Evolutionary conservation across 345 rosid genomes (phyloP).

Genomic region (Clarkia xantiana): DNA sequence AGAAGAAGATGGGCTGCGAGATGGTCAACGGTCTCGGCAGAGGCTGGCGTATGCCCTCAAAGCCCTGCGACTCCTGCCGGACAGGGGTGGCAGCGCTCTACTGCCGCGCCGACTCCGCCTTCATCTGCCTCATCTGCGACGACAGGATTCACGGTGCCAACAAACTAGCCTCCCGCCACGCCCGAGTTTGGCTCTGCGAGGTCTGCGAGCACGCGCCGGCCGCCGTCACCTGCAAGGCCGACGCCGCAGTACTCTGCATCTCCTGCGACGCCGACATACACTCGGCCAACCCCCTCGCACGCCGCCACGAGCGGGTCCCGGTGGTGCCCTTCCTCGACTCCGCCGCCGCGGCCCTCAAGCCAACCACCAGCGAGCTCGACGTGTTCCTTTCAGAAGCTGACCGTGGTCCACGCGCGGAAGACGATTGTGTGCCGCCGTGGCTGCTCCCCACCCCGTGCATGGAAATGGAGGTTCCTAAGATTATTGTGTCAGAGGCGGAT

Average conservation of each 20-base stretch:
- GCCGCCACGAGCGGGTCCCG: slow-evolving; percentile 27
- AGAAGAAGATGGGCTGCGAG: too few relatives aligned
- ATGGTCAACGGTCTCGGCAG: background rate
- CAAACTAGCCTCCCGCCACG: slow-evolving; percentile 19
- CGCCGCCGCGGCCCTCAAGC: slow-evolving; percentile 5
- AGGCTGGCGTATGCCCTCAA: slow-evolving; percentile 11
- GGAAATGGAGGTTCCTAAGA: background rate
- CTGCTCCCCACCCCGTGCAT: slow-evolving; percentile 7
- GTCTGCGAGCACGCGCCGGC: slow-evolving; percentile 38
- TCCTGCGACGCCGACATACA: slow-evolving; percentile 31
- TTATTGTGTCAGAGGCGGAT: background rate
- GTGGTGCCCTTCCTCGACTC: slow-evolving; percentile 26
- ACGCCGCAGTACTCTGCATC: slow-evolving; percentile 28
- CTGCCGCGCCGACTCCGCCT: slow-evolving; percentile 24
- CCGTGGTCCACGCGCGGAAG: slow-evolving; percentile 1
- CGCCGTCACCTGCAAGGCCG: slow-evolving; percentile 29
- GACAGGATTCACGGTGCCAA: slow-evolving; percentile 15
- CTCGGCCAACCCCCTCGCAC: slow-evolving; percentile 30
- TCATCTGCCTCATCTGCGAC: slow-evolving; percentile 24
- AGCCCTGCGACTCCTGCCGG: slow-evolving; percentile 29
- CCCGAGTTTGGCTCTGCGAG: slow-evolving; percentile 25
- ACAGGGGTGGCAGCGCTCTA: slow-evolving; percentile 17
- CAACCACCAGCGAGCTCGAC: background rate
- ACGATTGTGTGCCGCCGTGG: slow-evolving; percentile 12
- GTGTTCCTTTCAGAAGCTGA: too few relatives aligned